Conservation (phyloP, 192 early-diverging fungal species). For the Umbelopsis vinacea region DNA sequence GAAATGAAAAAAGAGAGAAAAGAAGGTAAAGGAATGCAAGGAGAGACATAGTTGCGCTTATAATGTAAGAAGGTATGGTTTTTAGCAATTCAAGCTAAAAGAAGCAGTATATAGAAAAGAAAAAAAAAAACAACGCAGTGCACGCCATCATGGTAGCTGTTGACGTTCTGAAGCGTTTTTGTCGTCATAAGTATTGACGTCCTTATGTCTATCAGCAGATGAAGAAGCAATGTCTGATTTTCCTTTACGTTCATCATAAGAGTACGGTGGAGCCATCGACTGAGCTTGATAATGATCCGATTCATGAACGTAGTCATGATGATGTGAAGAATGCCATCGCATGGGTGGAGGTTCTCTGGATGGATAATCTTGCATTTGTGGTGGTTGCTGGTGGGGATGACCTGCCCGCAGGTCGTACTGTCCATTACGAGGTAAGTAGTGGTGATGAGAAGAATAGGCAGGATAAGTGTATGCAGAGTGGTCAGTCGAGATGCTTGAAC, state of each 20-base stretch:
- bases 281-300: conserved; percentile 7
- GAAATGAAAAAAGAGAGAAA: not conserved
- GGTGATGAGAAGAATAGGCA: not conserved
- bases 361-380: conserved; percentile 12
- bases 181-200: not conserved
- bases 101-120: not conserved
- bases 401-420: conserved; percentile 21
- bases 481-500: not conserved
- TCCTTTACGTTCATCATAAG: conserved; percentile 2
- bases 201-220: not conserved
- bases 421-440: conserved; percentile 6
- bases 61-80: not conserved
- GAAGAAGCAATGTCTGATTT: not conserved
- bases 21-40: conserved; percentile 18
- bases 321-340: conserved; percentile 5
- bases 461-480: conserved; percentile 2
- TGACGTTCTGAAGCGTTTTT: conserved; percentile 8
- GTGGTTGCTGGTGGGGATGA: not conserved
- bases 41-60: not conserved
- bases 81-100: not conserved
- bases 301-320: conserved; percentile 11
- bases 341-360: conserved; percentile 13
- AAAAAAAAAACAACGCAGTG: not conserved
- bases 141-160: not conserved
- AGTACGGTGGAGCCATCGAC: conserved; percentile 8